Conservation (phyloP, 306 rosid genomes). For the Elaeagnus macrophylla region DNA sequence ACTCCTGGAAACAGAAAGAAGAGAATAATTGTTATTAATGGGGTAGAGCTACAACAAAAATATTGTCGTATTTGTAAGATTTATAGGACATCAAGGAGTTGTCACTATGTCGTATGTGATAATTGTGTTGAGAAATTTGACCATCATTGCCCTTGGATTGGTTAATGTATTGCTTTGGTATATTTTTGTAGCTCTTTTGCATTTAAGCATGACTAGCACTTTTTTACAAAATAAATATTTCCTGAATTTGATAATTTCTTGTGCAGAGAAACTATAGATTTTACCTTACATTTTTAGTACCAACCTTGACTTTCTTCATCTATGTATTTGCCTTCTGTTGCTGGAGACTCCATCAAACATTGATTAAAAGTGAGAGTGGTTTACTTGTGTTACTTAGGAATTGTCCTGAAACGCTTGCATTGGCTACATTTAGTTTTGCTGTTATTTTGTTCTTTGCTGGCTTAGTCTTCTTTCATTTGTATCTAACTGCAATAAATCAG, state of each 20-base stretch:
- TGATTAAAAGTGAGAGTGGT: no score
- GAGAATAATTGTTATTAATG: conserved; percentile 14
- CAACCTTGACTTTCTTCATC: conserved; percentile 20
- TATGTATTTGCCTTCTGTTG: no score
- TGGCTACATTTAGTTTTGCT: conserved; percentile 18
- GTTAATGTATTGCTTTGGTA: conserved; percentile 31
- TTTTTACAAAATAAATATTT: background rate
- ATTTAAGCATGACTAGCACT: background rate
- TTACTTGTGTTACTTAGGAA: conserved; percentile 12
- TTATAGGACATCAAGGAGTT: conserved; percentile 27
- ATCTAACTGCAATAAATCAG: conserved; percentile 25
- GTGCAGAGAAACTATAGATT: conserved; percentile 32
- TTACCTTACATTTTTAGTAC: conserved; percentile 15
- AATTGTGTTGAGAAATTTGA: no score
- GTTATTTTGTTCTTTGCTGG: conserved; percentile 17
- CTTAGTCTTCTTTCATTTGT: conserved; percentile 20
- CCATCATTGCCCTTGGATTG: no score
- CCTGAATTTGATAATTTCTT: background rate
- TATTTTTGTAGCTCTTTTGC: no score
- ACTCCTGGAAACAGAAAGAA: conserved; percentile 10
- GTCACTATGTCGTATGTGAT: conserved; percentile 34
- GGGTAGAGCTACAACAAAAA: conserved; percentile 21
- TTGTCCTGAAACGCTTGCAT: conserved; percentile 34
- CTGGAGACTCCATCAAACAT: no score
- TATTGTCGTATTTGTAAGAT: conserved; percentile 27